These are phyloP conservation scores for Sclerotinia trifoliorum DNA, from an alignment of 2,329 filamentous ascomycete genomes.

Conservation along the genomic window DNA sequence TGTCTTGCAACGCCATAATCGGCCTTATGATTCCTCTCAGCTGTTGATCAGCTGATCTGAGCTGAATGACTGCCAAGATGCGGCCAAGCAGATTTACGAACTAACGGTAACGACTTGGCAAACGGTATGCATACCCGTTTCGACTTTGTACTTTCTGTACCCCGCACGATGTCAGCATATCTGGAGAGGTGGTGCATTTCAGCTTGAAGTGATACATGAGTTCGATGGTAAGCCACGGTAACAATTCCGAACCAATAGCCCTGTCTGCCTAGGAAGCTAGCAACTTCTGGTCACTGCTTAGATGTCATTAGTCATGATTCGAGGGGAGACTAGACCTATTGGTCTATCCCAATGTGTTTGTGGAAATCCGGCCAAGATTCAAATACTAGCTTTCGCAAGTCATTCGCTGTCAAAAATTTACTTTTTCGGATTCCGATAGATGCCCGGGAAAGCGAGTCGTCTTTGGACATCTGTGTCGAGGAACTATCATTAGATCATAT, in stretches of 20 bases:
- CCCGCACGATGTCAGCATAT: not conserved
- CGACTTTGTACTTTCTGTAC: not conserved
- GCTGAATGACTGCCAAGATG: conserved; percentile 17
- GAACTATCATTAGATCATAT: not conserved
- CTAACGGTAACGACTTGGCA: not conserved
- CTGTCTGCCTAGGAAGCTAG: not conserved
- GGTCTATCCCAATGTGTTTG: not conserved
- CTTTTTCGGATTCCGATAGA: not conserved
- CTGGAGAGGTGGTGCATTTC: not conserved
- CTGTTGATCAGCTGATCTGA: conserved; percentile 11
- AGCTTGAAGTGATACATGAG: not conserved
- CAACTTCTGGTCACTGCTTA: not conserved
- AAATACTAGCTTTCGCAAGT: not conserved
- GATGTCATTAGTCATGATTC: too few species aligned
- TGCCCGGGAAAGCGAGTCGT: not conserved
- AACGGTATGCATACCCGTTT: conserved; percentile 1
- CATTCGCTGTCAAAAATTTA: not conserved
- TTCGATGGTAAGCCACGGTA: not conserved
- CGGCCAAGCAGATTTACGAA: conserved; percentile 20
- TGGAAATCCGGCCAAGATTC: not conserved
- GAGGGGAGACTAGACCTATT: too few species aligned
- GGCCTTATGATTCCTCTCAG: conserved; percentile 1
- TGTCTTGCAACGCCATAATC: not conserved
- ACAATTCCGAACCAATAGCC: not conserved
- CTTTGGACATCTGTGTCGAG: not conserved